Base-by-base conservation (phyloP, 331 rosid genomes). In the Quercus lobata region DNA sequence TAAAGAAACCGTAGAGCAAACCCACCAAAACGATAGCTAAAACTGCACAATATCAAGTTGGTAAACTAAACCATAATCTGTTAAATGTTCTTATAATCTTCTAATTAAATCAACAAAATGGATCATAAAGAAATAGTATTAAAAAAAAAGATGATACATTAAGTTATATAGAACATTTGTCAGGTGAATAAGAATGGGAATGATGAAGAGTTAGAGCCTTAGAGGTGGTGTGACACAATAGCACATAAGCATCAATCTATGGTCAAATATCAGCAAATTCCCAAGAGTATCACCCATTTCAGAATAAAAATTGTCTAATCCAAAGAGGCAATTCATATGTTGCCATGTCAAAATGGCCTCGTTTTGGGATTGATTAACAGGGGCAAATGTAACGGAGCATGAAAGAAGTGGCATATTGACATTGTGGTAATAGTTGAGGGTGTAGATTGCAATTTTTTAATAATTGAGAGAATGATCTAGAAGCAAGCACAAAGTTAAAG, bases 1-100 rank as follows among this genome's bases (percentile, higher is more conserved):
- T 93, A 91, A 95, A 95, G 91, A 95, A 95, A 73, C 99, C 99
- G 71, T 96, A 96, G 57, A 96, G 98, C 90, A 96, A 88, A 62
- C 99, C 98, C 79, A 96, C 98, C 91, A 96, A 90, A 80, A 93
- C 72, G 79, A 96, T 91, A 78, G 98, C 98, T 54, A 96, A 80
- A 80, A 96, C 98, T 96, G 97, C 89, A 93, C 74, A 60, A 74
- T 9, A 82, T 76, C 46, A 78, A 79, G 69, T 70, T 77, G 76
- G 81, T 84, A 53, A 77, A 72, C 44, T 53, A 35, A 68, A 14
- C 21, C 35, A 63, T 69, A 75, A 84, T 74, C 73, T 79, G 44
- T 56, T 73, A 79, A 72, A 71, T 37, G 61, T 65, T 71, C 30
- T 73, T 71, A 68, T 80, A 32, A 73, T 32, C 29, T 74, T 21